phyloP scores from a whole-genome alignment of 257 asterid species.

The Plantago ovata region DNA sequence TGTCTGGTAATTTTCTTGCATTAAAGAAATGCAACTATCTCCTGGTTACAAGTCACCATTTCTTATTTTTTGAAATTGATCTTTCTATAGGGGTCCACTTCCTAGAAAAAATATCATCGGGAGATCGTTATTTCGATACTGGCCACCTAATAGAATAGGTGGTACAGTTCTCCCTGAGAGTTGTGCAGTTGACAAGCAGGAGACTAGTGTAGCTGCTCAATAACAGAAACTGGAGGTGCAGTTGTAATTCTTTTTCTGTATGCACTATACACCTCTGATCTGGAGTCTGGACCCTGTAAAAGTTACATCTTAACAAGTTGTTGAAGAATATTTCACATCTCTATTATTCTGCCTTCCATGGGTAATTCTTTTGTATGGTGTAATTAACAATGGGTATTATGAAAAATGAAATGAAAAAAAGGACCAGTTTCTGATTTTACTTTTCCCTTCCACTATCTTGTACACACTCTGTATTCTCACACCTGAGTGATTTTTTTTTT shows the following conservation, averaged over 20 bases:
- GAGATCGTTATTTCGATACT: slow-evolving; percentile 76
- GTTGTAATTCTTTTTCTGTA: slow-evolving; percentile 9
- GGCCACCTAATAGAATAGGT: slow-evolving; percentile 88
- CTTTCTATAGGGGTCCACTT: slow-evolving; percentile 69
- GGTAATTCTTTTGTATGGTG: slow-evolving; percentile 6
- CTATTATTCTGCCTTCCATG: slow-evolving; percentile 5
- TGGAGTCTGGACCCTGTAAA: too few species aligned
- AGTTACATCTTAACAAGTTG: not conserved
- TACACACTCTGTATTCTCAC: not conserved
- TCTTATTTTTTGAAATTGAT: slow-evolving; percentile 1
- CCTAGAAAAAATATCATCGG: slow-evolving; percentile 82
- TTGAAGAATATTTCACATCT: not conserved
- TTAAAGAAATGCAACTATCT: not conserved
- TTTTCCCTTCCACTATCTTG: not conserved
- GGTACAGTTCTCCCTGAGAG: slow-evolving; percentile 62
- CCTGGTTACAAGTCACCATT: not conserved
- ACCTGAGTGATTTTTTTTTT: not conserved
- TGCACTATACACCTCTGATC: not conserved
- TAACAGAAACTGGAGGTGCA: slow-evolving; percentile 23
- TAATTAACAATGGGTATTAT: not conserved
- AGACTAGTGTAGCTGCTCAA: slow-evolving; percentile 36
- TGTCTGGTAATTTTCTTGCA: slow-evolving; percentile 58
- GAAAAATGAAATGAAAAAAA: not conserved
- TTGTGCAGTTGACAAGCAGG: slow-evolving; percentile 50
- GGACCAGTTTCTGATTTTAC: not conserved